These are phyloP conservation scores for Sarcodon aspratus DNA, from an alignment of 768 basidiomycete species.

Conservation along the genomic window DNA sequence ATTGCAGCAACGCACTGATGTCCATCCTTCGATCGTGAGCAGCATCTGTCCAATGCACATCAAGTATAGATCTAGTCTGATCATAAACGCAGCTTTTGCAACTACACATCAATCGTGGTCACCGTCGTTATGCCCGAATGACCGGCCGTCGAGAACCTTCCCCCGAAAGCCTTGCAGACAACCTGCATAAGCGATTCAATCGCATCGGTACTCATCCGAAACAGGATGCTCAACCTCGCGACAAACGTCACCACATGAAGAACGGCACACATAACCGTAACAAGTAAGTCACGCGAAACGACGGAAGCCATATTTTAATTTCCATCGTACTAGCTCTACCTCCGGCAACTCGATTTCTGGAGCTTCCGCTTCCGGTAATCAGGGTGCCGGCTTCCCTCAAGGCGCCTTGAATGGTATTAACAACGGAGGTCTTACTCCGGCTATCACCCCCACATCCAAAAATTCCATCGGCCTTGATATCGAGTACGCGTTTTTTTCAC, in stretches of 20 bases:
- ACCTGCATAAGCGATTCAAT: conserved; percentile 29
- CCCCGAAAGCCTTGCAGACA: conserved; percentile 31
- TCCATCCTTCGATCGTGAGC: conserved; percentile 34
- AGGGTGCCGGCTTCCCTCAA: conserved; percentile 13
- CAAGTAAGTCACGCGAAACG: too few relatives aligned
- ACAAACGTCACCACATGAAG: not conserved
- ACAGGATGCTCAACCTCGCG: not conserved
- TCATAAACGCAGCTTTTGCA: conserved; percentile 39
- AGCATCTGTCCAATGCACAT: too few relatives aligned
- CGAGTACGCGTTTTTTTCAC: conserved; percentile 32
- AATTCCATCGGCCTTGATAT: conserved; percentile 62
- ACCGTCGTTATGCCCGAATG: conserved; percentile 59
- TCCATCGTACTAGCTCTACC: not conserved
- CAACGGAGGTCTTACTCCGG: conserved; percentile 28
- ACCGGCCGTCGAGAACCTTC: conserved; percentile 44
- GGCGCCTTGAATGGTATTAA: conserved; percentile 24
- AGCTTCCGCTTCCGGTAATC: not conserved
- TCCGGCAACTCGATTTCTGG: not conserved
- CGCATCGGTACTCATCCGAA: not conserved
- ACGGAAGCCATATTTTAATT: too few relatives aligned
- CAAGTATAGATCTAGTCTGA: not conserved
- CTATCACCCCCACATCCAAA: conserved; percentile 27
- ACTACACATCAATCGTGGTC: conserved; percentile 57
- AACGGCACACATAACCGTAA: too few relatives aligned
- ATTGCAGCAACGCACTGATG: conserved; percentile 16